Percentiles rank a stretch among this genome's conserved stretches.
Conservation (phyloP, 1,284 basidiomycete species). For the Phlebopus sp. region DNA sequence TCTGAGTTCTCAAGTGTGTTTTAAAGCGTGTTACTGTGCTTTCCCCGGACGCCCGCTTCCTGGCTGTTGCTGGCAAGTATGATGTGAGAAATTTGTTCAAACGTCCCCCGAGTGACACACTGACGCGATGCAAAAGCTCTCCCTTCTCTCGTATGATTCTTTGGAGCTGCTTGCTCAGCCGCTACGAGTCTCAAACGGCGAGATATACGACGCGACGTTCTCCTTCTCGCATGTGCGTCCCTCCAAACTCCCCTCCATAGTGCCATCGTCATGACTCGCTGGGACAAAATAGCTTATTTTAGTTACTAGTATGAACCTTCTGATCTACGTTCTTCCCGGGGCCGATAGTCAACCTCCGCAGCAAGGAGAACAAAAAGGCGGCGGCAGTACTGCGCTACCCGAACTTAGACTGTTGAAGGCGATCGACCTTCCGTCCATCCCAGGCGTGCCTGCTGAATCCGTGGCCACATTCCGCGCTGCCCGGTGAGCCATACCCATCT, state of each 20-base stretch:
- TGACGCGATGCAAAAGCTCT: conserved; percentile 46
- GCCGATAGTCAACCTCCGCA: conserved; percentile 32
- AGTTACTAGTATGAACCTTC: conserved; percentile 58
- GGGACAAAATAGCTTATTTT: conserved; percentile 51
- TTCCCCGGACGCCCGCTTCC: conserved; percentile 58
- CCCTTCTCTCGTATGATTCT: conserved; percentile 66
- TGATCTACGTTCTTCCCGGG: conserved; percentile 52
- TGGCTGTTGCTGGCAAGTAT: conserved; percentile 63
- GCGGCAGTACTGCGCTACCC: conserved; percentile 15
- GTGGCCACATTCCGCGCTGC: conserved; percentile 66
- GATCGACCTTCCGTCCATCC: conserved; percentile 52
- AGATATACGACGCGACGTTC: conserved; percentile 74
- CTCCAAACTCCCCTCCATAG: background rate
- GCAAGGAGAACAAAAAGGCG: conserved; percentile 45
- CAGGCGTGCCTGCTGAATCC: conserved; percentile 47
- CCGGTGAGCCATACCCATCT: conserved; percentile 42
- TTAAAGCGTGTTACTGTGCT: conserved; percentile 74
- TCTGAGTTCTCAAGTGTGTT: conserved; percentile 7
- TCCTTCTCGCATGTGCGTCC: conserved; percentile 48
- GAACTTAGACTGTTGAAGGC: conserved; percentile 48
- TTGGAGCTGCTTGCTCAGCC: conserved; percentile 48
- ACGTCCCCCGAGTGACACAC: background rate
- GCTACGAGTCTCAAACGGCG: conserved; percentile 53
- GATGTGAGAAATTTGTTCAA: conserved; percentile 48
- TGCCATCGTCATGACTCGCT: conserved; percentile 5